These are phyloP conservation scores for Gymnopus androsaceus DNA, from an alignment of 1,284 basidiomycete species.

Conservation along the genomic window DNA sequence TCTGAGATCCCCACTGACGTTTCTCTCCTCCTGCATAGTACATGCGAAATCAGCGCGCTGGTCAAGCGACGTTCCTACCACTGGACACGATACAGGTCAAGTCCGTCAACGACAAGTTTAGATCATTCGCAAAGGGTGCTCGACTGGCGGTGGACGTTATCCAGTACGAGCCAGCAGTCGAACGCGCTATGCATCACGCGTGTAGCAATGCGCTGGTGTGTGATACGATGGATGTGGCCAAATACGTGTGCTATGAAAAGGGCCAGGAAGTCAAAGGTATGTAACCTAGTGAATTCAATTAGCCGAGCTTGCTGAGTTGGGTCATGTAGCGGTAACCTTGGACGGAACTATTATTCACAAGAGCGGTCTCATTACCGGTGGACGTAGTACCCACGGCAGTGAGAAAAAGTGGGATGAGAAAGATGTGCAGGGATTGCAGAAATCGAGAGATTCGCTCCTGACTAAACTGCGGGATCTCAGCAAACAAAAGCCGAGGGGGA, in stretches of 20 bases:
- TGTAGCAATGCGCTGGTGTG: conserved; percentile 96
- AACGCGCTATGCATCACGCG: conserved; percentile 94
- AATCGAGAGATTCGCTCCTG: conserved; percentile 73
- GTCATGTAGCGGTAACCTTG: conserved; percentile 81
- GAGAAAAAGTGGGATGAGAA: conserved; percentile 92
- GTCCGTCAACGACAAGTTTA: conserved; percentile 91
- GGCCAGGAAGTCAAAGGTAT: conserved; percentile 94
- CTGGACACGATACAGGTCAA: conserved; percentile 96
- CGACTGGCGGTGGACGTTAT: conserved; percentile 94
- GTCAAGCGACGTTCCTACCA: conserved; percentile 96
- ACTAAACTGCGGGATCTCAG: conserved; percentile 81
- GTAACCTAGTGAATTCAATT: conserved; percentile 26
- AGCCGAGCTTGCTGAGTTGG: background rate
- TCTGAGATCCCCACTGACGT: background rate
- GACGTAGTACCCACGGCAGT: conserved; percentile 71
- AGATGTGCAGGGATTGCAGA: conserved; percentile 83
- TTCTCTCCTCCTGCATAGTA: conserved; percentile 56
- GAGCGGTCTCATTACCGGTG: conserved; percentile 96
- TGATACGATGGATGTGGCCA: conserved; percentile 91
- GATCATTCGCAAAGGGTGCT: conserved; percentile 89
- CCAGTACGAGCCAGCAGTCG: conserved; percentile 82
- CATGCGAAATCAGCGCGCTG: conserved; percentile 91
- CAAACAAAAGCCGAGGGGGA: conserved; percentile 79
- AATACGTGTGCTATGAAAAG: conserved; percentile 90
- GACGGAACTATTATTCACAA: conserved; percentile 98